These are phyloP conservation scores for Oxytropis ochrocephala DNA, from an alignment of 306 rosid species.

Conservation along the genomic window DNA sequence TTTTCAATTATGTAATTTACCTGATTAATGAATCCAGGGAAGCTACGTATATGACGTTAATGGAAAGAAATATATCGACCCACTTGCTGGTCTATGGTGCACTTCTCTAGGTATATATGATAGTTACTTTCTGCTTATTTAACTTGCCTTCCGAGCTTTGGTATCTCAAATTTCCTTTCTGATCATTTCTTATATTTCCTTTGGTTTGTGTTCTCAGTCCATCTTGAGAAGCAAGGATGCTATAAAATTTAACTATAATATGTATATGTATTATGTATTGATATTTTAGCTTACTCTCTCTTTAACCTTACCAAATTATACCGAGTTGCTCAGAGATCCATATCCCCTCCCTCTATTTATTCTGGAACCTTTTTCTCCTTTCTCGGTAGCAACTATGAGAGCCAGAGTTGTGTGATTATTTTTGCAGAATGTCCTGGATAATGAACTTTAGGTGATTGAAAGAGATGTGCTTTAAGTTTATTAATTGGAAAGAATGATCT, in stretches of 20 bases:
- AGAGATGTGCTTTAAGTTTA: background rate
- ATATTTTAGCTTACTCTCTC: background rate
- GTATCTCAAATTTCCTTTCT: background rate
- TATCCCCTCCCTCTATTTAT: background rate
- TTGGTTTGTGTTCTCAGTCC: background rate
- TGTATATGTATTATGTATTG: background rate
- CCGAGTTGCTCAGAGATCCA: background rate
- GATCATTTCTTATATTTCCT: background rate
- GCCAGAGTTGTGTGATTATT: background rate
- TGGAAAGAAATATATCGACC: constrained; percentile 86
- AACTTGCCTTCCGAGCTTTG: background rate
- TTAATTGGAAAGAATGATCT: background rate
- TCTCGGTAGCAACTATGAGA: background rate
- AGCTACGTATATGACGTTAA: constrained; percentile 75
- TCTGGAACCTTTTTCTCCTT: background rate
- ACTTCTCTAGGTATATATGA: constrained; percentile 51
- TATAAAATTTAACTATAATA: background rate
- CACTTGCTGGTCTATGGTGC: constrained; percentile 98
- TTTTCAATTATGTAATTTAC: background rate
- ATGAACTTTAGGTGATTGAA: background rate
- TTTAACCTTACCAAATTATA: background rate
- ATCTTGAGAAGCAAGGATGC: background rate
- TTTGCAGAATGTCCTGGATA: background rate
- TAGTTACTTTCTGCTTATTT: background rate
- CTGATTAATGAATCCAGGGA: constrained; percentile 58